These are phyloP conservation scores for Ascosphaera apis DNA, from an alignment of 2,329 filamentous ascomycete species.

Conservation along the genomic window DNA sequence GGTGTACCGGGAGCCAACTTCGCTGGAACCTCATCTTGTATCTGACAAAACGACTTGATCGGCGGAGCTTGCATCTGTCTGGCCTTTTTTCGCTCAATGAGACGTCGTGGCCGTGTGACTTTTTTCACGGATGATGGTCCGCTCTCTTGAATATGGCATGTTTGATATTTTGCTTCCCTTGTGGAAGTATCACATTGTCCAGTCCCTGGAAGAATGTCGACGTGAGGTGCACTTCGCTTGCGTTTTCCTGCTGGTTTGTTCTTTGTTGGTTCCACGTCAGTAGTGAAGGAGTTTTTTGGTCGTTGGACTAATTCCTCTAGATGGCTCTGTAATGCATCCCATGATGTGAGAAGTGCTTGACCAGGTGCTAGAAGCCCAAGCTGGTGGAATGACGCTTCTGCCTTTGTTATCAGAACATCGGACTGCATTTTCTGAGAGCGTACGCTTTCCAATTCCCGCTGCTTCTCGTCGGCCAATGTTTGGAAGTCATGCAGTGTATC, in stretches of 20 bases:
- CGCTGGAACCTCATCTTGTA: background rate
- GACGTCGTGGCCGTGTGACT: background rate
- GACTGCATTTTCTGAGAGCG: slow-evolving; percentile 9
- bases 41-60: background rate
- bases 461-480: slow-evolving; percentile 1
- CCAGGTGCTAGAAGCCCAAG: slow-evolving; percentile 5
- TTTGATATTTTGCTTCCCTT: background rate
- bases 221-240: background rate
- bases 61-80: background rate
- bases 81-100: background rate
- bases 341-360: slow-evolving; percentile 4
- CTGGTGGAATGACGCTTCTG: slow-evolving; percentile 7
- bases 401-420: slow-evolving; percentile 8
- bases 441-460: slow-evolving; percentile 8
- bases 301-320: background rate
- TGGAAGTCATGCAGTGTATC: background rate
- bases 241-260: background rate
- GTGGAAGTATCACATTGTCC: background rate
- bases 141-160: background rate
- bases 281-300: background rate
- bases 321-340: background rate
- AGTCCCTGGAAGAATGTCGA: background rate
- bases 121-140: background rate
- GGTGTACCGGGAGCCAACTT: background rate
- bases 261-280: background rate